Evolutionary conservation across 345 rosid genomes (phyloP).

Genomic region (Microthlaspi erraticum): DNA sequence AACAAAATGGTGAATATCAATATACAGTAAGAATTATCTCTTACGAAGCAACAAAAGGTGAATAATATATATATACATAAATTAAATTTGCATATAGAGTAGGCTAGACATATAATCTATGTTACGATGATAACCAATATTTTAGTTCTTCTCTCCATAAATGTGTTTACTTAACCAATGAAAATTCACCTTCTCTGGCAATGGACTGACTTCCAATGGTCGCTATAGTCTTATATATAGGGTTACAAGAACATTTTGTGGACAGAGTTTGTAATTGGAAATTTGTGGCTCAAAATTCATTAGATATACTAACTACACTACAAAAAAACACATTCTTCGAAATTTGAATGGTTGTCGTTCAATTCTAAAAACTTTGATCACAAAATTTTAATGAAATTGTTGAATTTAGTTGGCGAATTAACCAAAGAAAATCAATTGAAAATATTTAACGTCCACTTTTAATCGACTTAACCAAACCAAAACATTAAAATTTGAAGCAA

Average conservation of each 20-base stretch:
- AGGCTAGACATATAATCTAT: not conserved
- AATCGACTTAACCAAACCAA: conserved; percentile 3
- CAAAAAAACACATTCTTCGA: not conserved
- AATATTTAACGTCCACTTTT: not conserved
- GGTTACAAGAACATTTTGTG: not conserved
- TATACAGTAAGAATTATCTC: not conserved
- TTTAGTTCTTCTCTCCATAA: not conserved
- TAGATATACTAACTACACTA: not conserved
- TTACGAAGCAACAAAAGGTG: too few species aligned
- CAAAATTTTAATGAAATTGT: not conserved
- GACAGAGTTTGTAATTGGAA: not conserved
- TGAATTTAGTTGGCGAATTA: not conserved
- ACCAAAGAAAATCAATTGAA: conserved; percentile 10
- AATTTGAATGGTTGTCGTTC: not conserved
- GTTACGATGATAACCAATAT: not conserved
- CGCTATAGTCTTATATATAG: not conserved
- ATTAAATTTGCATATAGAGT: not conserved
- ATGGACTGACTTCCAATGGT: not conserved
- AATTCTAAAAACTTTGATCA: not conserved
- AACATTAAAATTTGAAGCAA: not conserved
- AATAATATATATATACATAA: too few species aligned
- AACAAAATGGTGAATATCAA: not conserved
- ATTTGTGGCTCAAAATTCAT: not conserved
- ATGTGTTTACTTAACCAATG: not conserved
- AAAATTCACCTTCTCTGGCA: not conserved